A percentile compares a stretch with the other conserved stretches of the same genome.
These are phyloP conservation scores for Pneumocystis wakefieldiae DNA, from an alignment of 1,139 yeast genomes.

Conservation along the genomic window DNA sequence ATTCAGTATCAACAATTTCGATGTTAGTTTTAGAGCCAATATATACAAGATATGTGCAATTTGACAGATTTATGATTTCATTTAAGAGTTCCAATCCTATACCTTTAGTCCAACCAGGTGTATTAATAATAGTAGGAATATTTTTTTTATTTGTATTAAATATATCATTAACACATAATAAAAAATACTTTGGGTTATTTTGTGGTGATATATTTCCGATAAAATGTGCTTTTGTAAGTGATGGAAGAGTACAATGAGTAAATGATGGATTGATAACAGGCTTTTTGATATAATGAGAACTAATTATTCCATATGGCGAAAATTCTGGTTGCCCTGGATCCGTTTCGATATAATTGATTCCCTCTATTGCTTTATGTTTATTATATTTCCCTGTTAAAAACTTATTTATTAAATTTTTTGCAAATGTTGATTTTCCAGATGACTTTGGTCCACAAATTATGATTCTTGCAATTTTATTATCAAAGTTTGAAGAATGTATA, in stretches of 20 bases:
- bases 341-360: slow-evolving; percentile 44
- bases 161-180: slow-evolving; percentile 33
- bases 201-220: slow-evolving; percentile 66
- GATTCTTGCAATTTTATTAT: slow-evolving; percentile 16
- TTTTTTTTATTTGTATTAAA: slow-evolving; percentile 16
- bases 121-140: slow-evolving; percentile 43
- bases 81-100: slow-evolving; percentile 56
- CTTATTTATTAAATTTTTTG: slow-evolving; percentile 41
- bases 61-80: slow-evolving; percentile 28
- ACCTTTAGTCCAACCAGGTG: slow-evolving; percentile 93
- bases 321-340: slow-evolving; percentile 90
- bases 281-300: slow-evolving; percentile 22
- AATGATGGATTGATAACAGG: slow-evolving; percentile 25
- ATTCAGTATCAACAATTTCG: slow-evolving; percentile 1
- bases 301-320: slow-evolving; percentile 55
- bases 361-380: slow-evolving; percentile 8
- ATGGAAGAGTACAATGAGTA: slow-evolving; percentile 21
- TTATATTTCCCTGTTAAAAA: slow-evolving; percentile 16
- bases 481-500: slow-evolving; percentile 10
- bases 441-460: slow-evolving; percentile 53
- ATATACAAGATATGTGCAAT: slow-evolving; percentile 11
- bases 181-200: slow-evolving; percentile 47
- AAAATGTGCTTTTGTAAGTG: slow-evolving; percentile 30
- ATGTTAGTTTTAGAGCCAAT: slow-evolving; percentile 10
- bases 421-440: slow-evolving; percentile 70